These are phyloP conservation scores for Vickermania spadyakhi DNA, from an alignment of 208 protist genomes.

Conservation along the genomic window DNA sequence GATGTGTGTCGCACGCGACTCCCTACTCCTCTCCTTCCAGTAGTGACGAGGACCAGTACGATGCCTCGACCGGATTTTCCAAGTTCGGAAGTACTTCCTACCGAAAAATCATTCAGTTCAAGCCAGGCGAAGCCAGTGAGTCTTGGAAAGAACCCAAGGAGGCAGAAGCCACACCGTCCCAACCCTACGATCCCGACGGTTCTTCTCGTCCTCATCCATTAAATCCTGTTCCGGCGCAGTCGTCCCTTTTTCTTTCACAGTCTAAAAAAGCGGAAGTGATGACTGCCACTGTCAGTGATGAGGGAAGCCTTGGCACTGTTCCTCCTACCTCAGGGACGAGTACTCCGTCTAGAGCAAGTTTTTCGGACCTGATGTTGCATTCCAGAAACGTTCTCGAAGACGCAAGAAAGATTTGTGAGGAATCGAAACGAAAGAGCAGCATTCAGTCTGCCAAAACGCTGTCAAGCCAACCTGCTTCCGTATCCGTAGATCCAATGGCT, in stretches of 20 bases:
- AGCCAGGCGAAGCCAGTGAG: neutral
- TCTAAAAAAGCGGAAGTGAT: no score
- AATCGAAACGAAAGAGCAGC: neutral
- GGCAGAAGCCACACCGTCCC: neutral
- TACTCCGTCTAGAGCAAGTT: no score
- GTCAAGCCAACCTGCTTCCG: no score
- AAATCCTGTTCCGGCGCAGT: neutral
- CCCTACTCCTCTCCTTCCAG: neutral
- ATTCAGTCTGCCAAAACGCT: no score
- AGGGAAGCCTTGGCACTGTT: no score
- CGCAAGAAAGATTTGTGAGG: neutral
- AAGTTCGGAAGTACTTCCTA: conserved; percentile 39
- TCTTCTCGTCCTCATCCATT: neutral
- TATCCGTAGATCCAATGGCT: no score
- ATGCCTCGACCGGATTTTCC: conserved; percentile 36
- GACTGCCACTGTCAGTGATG: no score
- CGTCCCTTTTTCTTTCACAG: neutral
- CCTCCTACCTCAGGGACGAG: no score
- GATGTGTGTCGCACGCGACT: conserved; percentile 19
- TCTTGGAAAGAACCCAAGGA: neutral
- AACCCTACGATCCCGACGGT: neutral
- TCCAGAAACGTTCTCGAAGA: neutral
- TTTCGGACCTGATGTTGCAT: neutral
- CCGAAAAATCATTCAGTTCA: conserved; percentile 62
- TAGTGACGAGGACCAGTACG: conserved; percentile 12